Base-by-base conservation (phyloP, 208 protist species). In the Acanthamoeba royreba region DNA sequence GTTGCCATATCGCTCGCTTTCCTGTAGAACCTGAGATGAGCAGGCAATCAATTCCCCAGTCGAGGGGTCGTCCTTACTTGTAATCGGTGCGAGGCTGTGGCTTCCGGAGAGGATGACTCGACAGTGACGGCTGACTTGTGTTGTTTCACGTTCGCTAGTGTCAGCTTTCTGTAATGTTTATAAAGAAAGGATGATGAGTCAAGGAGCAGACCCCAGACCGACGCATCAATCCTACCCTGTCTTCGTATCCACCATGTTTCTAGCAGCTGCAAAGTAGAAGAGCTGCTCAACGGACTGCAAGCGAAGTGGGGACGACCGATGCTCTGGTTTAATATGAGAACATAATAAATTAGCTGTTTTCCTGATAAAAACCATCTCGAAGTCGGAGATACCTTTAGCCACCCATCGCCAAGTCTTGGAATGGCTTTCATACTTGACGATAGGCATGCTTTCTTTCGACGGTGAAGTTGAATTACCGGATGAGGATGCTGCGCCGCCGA, bases 211-310 rank as follows among this genome's bases (percentile, higher is more conserved):
- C 9, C 11, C 11, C 28, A 28, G 45, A 33, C 4, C 38, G 35
- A n/a, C n/a, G n/a, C n/a, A n/a, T n/a, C n/a, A n/a, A n/a, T n/a
- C n/a, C 25, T 72, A 91, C 85, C 86, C 63, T 11, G 49, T 92
- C 45, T 92, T 77, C 7, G 81, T 22, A 11, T 92, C 58, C 17
- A 92, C 9, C 42, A 79, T n/a, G 31, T 92, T 92, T 5, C 86
- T 33, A n/a, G 43, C 86, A 38, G 86, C 42, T 3, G 58, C 86
- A 35, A 92, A 92, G 45, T 92, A 77, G 33, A 92, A 92, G 22
- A 92, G 33, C 25, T 92, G 55, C 58, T 92, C 86, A 28, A 92
- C 33, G 25, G 86, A 77, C 33, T 92, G 86, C 86, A 92, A 31
- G 2, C 58, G 53, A 38, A 52, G 4, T 45, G n/a, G 25, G 33